A percentile compares a stretch with the other conserved stretches of the same genome.
phyloP scores from a whole-genome alignment of 1,284 basidiomycete species.

The Moesziomyces parantarcticus region DNA sequence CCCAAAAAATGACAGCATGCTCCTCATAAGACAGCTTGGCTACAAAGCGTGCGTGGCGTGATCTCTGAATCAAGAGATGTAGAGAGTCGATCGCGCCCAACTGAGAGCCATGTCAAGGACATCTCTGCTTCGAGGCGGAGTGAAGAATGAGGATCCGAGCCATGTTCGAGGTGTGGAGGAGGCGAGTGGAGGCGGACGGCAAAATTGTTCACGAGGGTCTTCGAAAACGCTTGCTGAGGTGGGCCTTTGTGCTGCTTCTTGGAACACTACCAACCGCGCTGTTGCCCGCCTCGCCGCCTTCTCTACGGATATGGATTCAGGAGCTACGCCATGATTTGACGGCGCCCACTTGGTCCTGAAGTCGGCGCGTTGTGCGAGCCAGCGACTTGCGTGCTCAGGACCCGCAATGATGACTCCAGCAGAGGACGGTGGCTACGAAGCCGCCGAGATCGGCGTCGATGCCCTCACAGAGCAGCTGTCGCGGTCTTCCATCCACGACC shows the following conservation, averaged over 20 bases:
- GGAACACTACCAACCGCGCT: background rate
- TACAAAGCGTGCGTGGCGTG: no score
- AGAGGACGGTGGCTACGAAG: background rate
- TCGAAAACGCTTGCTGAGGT: background rate
- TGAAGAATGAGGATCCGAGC: background rate
- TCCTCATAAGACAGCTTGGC: background rate
- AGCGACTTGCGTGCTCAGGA: slow-evolving; percentile 33
- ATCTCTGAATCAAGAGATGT: no score
- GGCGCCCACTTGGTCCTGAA: slow-evolving; percentile 8
- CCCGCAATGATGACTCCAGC: slow-evolving; percentile 17
- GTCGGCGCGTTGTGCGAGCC: slow-evolving; percentile 29
- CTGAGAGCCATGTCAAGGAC: background rate
- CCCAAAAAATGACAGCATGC: slow-evolving; percentile 49
- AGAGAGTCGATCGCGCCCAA: no score
- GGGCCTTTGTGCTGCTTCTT: background rate
- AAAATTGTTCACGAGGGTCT: background rate
- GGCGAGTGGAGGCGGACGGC: background rate
- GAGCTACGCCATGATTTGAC: slow-evolving; percentile 20
- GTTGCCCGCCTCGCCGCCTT: background rate
- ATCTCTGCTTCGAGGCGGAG: no score
- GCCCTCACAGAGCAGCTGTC: slow-evolving; percentile 14
- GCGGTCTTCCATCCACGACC: slow-evolving; percentile 19
- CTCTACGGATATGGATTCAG: background rate
- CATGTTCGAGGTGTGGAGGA: background rate
- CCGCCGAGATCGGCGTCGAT: background rate